Evolutionary conservation across 106 monocot species (phyloP).

Genomic region (Dioscorea alata): DNA sequence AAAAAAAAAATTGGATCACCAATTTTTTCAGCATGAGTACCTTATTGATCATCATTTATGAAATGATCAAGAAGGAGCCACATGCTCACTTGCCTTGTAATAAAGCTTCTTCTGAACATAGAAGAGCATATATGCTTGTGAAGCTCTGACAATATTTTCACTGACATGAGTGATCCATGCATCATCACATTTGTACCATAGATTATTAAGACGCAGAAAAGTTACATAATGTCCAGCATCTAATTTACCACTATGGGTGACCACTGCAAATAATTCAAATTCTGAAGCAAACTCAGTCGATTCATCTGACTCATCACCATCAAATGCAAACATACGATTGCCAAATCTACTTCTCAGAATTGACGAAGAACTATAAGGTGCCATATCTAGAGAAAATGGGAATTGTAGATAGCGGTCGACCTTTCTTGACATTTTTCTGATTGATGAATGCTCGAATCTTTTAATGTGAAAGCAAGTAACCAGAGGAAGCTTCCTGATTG

Average conservation of each 20-base stretch:
- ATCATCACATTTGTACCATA: constrained; percentile 97
- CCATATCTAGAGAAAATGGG: constrained; percentile 81
- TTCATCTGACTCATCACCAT: constrained; percentile 42
- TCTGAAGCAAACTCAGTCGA: constrained; percentile 43
- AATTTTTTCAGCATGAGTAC: neutral
- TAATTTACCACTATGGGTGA: constrained; percentile 81
- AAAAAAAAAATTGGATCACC: neutral
- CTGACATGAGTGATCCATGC: constrained; percentile 77
- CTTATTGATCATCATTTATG: constrained; percentile 9
- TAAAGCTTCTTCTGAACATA: constrained; percentile 83
- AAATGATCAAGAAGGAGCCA: constrained; percentile 18
- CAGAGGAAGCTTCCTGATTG: constrained; percentile 78
- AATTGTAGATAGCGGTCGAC: constrained; percentile 83
- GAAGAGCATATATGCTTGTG: constrained; percentile 96
- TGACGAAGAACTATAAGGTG: constrained; percentile 73
- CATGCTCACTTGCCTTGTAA: constrained; percentile 55
- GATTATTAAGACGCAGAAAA: constrained; percentile 61
- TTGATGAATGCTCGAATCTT: constrained; percentile 79
- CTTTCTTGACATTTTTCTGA: constrained; percentile 71
- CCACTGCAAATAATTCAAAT: constrained; percentile 90
- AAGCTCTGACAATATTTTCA: constrained; percentile 66
- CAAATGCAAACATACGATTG: constrained; percentile 53
- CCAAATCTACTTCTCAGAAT: constrained; percentile 74
- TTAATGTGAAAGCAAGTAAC: constrained; percentile 90
- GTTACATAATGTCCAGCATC: constrained; percentile 93